Evolutionary conservation across 1,139 yeast genomes (phyloP), one percentile per base, ranked within the genome.

Genomic region (Candida tunisiensis): DNA sequence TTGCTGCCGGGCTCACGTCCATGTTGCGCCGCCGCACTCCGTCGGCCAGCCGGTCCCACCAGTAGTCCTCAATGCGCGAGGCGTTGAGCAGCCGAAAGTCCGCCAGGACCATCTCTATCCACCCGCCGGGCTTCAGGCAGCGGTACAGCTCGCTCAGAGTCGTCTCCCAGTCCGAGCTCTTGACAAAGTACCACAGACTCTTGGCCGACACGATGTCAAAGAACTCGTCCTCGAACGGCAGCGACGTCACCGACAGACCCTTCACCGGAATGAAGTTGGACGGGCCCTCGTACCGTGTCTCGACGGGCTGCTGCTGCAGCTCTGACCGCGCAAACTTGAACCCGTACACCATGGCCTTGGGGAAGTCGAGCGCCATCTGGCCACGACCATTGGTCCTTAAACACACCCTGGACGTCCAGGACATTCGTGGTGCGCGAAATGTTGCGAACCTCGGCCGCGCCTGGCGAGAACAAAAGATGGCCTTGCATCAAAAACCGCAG

Each of bases 61-160:
- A 45, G 19, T 35, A 30, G 24, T 31, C 24, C 23, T 38, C 44
- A 8, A 19, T 15, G 10, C 31, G 30, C 24, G 27, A 9, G 9
- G 23, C 28, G 6, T 21, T 21, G 23, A 36, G 37, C 3, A 22
- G 23, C 9, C 25, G 30, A n/a, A 15, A 25, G 19, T 25, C 25
- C 9, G 25, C 29, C n/a, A 28, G 19, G 29, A 11, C 27, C 10
- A 55, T 24, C 27, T 52, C 54, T 3, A 57, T 35, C 25, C 43
- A 50, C 1, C 65, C 67, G 7, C 54, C 53, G 1, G 60, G 60
- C 31, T 54, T 51, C 15, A 55, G 40, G 4, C 59, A 51, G 23
- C 68, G 40, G 24, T 33, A 31, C 16, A 58, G 30, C 30, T 61
- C 66, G 10, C 39, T 34, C 15, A 61, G 37, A 0, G 50, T 54